Evolutionary conservation across 208 protist genomes (phyloP).

Genomic region (Crithidia acanthocephali): DNA sequence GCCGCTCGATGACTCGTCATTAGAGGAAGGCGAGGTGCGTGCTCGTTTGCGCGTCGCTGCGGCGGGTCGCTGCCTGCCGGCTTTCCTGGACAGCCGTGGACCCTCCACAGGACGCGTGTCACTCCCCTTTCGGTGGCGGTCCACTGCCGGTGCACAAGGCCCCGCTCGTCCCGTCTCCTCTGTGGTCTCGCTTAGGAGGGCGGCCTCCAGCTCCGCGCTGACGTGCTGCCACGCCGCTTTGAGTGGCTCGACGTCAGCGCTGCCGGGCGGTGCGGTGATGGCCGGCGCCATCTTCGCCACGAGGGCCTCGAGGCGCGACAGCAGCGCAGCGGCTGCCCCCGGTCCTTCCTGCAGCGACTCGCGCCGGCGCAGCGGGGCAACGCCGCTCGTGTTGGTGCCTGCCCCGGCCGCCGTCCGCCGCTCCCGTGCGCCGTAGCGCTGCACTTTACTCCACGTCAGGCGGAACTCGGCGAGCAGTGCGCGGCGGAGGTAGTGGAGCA

Average conservation of each 20-base stretch:
- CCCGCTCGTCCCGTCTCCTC: neutral
- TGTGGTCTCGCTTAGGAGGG: constrained; percentile 15
- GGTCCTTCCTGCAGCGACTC: neutral
- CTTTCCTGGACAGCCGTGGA: neutral
- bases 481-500: constrained; percentile 42
- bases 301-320: constrained; percentile 4
- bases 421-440: constrained; percentile 18
- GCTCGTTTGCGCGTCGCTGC: constrained; percentile 12
- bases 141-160: neutral
- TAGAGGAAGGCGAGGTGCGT: constrained; percentile 10
- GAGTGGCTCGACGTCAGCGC: neutral
- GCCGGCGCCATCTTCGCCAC: constrained; percentile 9
- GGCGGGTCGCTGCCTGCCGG: neutral
- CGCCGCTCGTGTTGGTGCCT: neutral
- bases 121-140: neutral
- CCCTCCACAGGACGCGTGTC: neutral
- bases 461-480: constrained; percentile 54
- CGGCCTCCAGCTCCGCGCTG: constrained; percentile 11
- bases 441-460: constrained; percentile 38
- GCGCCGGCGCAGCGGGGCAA: neutral
- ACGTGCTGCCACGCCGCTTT: constrained; percentile 6
- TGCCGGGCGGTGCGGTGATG: neutral
- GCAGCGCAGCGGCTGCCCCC: neutral
- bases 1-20: neutral
- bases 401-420: neutral